These are phyloP conservation scores for Dendrothele bispora DNA, from an alignment of 768 basidiomycete genomes.

Conservation along the genomic window DNA sequence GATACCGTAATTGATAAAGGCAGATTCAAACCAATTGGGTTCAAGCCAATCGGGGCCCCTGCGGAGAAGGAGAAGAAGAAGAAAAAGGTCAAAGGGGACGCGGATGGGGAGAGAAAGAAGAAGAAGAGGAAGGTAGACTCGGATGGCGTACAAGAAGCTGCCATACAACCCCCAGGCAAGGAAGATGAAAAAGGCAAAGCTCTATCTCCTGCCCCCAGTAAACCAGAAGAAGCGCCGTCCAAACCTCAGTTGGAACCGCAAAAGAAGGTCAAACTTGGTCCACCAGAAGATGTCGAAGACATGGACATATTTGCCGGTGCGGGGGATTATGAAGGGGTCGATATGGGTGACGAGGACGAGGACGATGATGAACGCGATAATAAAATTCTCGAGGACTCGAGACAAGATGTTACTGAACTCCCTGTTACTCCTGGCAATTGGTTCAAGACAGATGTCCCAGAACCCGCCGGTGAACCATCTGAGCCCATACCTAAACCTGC, in stretches of 20 bases:
- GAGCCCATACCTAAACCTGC: neutral
- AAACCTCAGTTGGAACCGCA: conserved; percentile 20
- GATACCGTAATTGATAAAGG: conserved; percentile 33
- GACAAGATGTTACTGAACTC: neutral
- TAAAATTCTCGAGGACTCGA: conserved; percentile 9
- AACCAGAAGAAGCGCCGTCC: conserved; percentile 7
- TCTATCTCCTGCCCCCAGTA: too few relatives aligned
- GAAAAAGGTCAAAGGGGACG: conserved; percentile 36
- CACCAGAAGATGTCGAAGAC: conserved; percentile 51
- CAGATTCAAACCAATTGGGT: conserved; percentile 62
- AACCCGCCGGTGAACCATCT: conserved; percentile 10
- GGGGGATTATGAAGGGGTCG: conserved; percentile 78
- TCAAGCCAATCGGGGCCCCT: conserved; percentile 56
- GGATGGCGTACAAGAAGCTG: conserved; percentile 19
- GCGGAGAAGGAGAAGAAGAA: conserved; percentile 51
- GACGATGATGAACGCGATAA: conserved; percentile 32
- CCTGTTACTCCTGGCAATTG: conserved; percentile 32
- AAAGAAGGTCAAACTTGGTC: conserved; percentile 17
- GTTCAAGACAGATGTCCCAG: conserved; percentile 45
- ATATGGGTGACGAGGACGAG: conserved; percentile 54
- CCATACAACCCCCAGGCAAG: conserved; percentile 17
- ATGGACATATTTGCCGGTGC: conserved; percentile 88
- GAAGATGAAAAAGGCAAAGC: conserved; percentile 24
- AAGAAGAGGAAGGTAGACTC: conserved; percentile 53
- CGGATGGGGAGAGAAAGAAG: conserved; percentile 59